Evolutionary conservation across 306 rosid genomes (phyloP).

Genomic region (Trifolium fragiferum): DNA sequence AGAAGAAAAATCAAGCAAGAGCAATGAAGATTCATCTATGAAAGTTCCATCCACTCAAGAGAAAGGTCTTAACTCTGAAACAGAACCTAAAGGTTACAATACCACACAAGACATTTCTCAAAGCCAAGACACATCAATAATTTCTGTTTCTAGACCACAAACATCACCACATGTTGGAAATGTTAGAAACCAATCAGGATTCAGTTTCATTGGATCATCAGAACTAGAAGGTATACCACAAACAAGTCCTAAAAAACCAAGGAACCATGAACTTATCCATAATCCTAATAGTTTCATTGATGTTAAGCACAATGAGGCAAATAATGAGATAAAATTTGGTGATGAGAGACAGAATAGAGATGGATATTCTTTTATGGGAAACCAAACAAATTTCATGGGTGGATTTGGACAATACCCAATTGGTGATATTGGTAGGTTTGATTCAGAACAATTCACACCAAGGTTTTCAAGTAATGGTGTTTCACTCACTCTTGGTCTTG

Average conservation of each 20-base stretch:
- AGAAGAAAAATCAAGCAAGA: conserved; percentile 68
- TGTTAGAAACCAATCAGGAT: conserved; percentile 71
- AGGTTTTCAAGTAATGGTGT: conserved; percentile 87
- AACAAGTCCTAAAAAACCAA: conserved; percentile 83
- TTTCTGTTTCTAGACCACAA: conserved; percentile 60
- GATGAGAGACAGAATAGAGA: conserved; percentile 79
- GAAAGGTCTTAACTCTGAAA: conserved; percentile 49
- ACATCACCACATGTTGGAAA: conserved; percentile 59
- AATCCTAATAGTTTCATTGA: conserved; percentile 60
- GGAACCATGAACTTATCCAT: conserved; percentile 63
- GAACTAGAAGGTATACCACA: conserved; percentile 87
- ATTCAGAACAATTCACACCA: conserved; percentile 79
- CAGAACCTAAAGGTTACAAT: conserved; percentile 54
- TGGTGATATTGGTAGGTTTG: conserved; percentile 82
- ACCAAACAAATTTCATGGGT: conserved; percentile 82
- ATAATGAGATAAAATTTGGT: conserved; percentile 69
- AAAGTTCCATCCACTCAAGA: conserved; percentile 57
- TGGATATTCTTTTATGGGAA: conserved; percentile 78
- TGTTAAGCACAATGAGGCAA: conserved; percentile 55
- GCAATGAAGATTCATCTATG: conserved; percentile 64
- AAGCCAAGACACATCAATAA: conserved; percentile 49
- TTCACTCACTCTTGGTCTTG: conserved; percentile 95
- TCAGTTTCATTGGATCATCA: conserved; percentile 82
- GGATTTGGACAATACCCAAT: conserved; percentile 96
- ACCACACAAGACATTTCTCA: conserved; percentile 61